Evolutionary conservation across 768 basidiomycete genomes (phyloP).

Genomic region (Hortiboletus flavorubellus): DNA sequence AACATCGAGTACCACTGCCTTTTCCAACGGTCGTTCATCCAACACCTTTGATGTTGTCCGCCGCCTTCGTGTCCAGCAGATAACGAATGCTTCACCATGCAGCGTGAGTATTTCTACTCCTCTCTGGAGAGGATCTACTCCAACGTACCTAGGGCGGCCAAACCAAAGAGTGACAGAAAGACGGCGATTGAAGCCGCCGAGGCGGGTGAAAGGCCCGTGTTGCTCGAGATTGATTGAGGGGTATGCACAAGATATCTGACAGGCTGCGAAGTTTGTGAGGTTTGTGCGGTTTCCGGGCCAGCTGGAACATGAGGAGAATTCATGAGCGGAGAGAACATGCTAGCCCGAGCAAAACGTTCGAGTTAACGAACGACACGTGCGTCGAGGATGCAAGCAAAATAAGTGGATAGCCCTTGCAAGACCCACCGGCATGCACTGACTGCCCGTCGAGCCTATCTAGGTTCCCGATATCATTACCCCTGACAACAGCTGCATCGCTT

Average conservation of each 20-base stretch:
- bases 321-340: constrained; percentile 4
- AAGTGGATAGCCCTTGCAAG: neutral
- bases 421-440: neutral
- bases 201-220: neutral
- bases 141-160: constrained; percentile 27
- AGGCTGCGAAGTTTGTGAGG: neutral
- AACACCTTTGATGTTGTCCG: neutral
- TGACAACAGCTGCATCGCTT: constrained; percentile 16
- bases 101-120: neutral
- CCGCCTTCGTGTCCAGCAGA: constrained; percentile 13
- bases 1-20: constrained; percentile 10
- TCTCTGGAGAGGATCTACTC: neutral
- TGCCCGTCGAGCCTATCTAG: constrained; percentile 4
- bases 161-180: constrained; percentile 17
- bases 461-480: constrained; percentile 2
- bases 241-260: neutral
- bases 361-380: neutral
- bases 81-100: constrained; percentile 4
- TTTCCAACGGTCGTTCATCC: constrained; percentile 5
- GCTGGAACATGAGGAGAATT: neutral
- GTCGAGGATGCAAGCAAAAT: neutral
- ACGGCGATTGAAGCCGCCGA: neutral
- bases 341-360: neutral
- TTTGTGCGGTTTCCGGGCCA: constrained; percentile 11
- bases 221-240: neutral